Percentiles rank a stretch among this genome's conserved stretches.
Conservation (phyloP, 176 grass and related monocot genomes). For the Bonia amplexicaulis region DNA sequence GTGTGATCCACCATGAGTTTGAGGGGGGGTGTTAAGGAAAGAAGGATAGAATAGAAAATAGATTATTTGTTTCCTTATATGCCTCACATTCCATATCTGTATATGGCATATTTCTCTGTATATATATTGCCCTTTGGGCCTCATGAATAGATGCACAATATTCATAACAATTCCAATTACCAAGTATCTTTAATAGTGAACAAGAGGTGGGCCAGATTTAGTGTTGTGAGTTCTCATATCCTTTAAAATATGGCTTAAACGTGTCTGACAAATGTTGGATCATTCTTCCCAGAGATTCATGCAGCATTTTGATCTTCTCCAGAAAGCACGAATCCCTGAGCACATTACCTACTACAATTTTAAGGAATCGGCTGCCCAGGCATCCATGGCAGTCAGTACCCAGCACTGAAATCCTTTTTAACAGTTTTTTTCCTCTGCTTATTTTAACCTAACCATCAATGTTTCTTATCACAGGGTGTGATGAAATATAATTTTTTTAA, state of each 20-base stretch:
- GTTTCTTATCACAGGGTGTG: conserved; percentile 45
- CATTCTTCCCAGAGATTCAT: conserved; percentile 71
- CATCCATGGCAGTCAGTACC: conserved; percentile 67
- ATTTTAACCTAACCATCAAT: conserved; percentile 13
- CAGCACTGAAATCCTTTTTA: neutral
- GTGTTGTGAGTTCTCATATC: neutral
- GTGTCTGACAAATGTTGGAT: neutral
- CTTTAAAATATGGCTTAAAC: neutral
- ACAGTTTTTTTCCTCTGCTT: neutral
- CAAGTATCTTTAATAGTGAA: conserved; percentile 79
- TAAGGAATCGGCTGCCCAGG: conserved; percentile 60
- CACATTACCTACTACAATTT: conserved; percentile 78
- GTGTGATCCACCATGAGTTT: no score
- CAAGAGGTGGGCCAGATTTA: conserved; percentile 59
- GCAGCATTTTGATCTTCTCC: conserved; percentile 95
- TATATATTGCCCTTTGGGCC: no score
- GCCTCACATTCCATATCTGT: no score
- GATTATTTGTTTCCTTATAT: no score
- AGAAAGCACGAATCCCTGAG: conserved; percentile 74
- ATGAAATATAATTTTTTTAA: conserved; percentile 89
- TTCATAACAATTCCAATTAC: conserved; percentile 68
- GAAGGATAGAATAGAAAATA: no score
- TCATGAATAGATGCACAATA: no score
- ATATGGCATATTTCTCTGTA: no score
- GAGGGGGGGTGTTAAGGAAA: no score